Conservation (phyloP, 2,329 filamentous ascomycete species). For the Trichoderma sp. region DNA sequence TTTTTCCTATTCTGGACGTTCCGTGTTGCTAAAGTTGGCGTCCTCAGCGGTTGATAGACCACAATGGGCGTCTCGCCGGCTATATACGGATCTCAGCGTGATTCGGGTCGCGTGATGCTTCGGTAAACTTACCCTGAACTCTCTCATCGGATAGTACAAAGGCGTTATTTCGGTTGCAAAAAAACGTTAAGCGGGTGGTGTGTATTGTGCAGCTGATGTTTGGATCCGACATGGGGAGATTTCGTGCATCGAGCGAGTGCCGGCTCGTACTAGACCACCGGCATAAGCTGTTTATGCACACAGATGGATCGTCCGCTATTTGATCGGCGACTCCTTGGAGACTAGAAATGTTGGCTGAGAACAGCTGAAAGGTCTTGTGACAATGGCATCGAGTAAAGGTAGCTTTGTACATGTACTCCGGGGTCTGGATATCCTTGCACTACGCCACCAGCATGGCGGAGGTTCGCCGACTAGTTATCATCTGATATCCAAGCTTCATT, state of each 20-base stretch:
- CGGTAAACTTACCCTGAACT: background rate
- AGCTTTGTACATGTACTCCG: conserved; percentile 4
- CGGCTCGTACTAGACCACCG: conserved; percentile 2
- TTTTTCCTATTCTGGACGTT: background rate
- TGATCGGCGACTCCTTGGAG: background rate
- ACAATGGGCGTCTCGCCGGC: background rate
- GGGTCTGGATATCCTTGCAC: background rate
- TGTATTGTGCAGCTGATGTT: conserved; percentile 1
- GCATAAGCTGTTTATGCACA: conserved; percentile 4
- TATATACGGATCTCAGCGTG: background rate
- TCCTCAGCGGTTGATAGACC: background rate
- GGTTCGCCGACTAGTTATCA: background rate
- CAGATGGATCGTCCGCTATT: background rate
- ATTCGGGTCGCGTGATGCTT: background rate
- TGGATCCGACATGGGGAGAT: background rate
- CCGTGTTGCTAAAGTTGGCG: background rate
- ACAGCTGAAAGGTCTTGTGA: conserved; percentile 3
- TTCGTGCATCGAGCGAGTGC: conserved; percentile 14
- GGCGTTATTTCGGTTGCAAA: background rate
- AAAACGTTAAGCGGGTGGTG: background rate
- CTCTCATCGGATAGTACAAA: background rate
- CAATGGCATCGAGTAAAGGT: background rate
- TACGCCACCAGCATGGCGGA: background rate
- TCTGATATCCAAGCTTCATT: background rate
- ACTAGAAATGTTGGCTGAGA: background rate